phyloP scores from a whole-genome alignment of 352 stramenopile species.

The Globisporangium yorkense region DNA sequence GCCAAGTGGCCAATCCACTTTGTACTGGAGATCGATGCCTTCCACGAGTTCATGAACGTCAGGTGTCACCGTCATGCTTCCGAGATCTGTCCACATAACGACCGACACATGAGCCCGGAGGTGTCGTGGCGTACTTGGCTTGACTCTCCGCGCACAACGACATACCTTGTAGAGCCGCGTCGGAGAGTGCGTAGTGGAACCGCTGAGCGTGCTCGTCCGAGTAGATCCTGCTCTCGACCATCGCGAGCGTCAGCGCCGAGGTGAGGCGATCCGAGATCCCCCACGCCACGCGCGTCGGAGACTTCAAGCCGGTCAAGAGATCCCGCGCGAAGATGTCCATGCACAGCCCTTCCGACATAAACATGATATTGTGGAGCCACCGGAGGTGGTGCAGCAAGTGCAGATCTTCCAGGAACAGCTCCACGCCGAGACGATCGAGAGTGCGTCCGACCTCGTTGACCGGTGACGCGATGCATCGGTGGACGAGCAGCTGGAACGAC shows the following conservation, averaged over 20 bases:
- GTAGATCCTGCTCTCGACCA: slow-evolving; percentile 42
- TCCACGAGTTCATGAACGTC: slow-evolving; percentile 25
- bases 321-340: slow-evolving; percentile 70
- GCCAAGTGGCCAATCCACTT: slow-evolving; percentile 42
- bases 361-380: slow-evolving; percentile 59
- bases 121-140: background rate
- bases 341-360: slow-evolving; percentile 70
- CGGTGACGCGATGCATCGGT: slow-evolving; percentile 32
- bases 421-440: slow-evolving; percentile 40
- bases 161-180: slow-evolving; percentile 34
- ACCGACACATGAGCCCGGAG: background rate
- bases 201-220: slow-evolving; percentile 16
- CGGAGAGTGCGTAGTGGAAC: slow-evolving; percentile 44
- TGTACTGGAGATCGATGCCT: slow-evolving; percentile 43
- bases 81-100: slow-evolving; percentile 20
- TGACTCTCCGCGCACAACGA: background rate
- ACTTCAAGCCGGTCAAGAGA: slow-evolving; percentile 37
- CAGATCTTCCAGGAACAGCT: slow-evolving; percentile 35
- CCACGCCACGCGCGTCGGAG: slow-evolving; percentile 37
- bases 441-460: slow-evolving; percentile 29
- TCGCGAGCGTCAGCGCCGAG: slow-evolving; percentile 43
- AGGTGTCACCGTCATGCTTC: slow-evolving; percentile 27
- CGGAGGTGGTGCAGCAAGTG: slow-evolving; percentile 39
- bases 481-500: slow-evolving; percentile 39
- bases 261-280: slow-evolving; percentile 37